These are phyloP conservation scores for Nakazawaea anatomiae DNA, from an alignment of 805 yeast species.

Conservation along the genomic window DNA sequence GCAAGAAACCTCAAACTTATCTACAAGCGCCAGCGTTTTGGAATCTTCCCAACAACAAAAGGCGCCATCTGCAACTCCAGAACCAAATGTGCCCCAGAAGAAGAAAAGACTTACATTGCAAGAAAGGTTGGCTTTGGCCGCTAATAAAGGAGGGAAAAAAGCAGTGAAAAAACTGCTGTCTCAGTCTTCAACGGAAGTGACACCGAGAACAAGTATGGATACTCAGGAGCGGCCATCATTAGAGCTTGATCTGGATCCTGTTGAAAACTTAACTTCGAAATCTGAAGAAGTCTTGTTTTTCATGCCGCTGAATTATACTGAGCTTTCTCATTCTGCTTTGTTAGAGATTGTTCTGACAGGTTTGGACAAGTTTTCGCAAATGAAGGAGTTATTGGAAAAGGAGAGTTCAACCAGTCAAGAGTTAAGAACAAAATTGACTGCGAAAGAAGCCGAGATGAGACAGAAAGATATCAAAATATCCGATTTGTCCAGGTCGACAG, in stretches of 20 bases:
- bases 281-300: not conserved
- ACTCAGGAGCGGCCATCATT: not conserved
- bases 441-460: not conserved
- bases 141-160: slow-evolving; percentile 38
- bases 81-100: slow-evolving; percentile 14
- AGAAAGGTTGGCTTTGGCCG: slow-evolving; percentile 81
- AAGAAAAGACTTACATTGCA: slow-evolving; percentile 70
- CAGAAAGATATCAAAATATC: not conserved
- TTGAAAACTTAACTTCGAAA: not conserved
- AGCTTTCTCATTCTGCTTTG: slow-evolving; percentile 1
- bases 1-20: not conserved
- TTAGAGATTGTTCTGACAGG: not conserved
- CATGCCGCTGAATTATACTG: not conserved
- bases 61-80: not conserved
- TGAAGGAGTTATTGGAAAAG: slow-evolving; percentile 15
- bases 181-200: slow-evolving; percentile 8
- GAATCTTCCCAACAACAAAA: not conserved
- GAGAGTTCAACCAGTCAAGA: slow-evolving; percentile 6
- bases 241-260: not conserved
- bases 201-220: slow-evolving; percentile 10
- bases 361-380: not conserved
- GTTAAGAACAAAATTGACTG: slow-evolving; percentile 10
- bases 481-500: slow-evolving; percentile 2
- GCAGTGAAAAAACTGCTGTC: slow-evolving; percentile 5
- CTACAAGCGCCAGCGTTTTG: not conserved